phyloP scores from a whole-genome alignment of 345 rosid genomes.

The rapeseed (Brassica napus) region Da-Ae NC_063449.1:46852001-46852500 shows the following conservation, averaged over 20 bases:
- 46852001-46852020: not conserved
- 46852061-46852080: not conserved
- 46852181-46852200: constrained; percentile 94
- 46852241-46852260: constrained; percentile 80
- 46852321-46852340: constrained; percentile 84
- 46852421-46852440: constrained; percentile 69
- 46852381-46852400: constrained; percentile 92
- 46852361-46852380: constrained; percentile 69
- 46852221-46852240: constrained; percentile 92
- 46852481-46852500: constrained; percentile 82
- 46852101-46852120: constrained; percentile 93
- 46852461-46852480: constrained; percentile 90
- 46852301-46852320: constrained; percentile 81
- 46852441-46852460: constrained; percentile 68
- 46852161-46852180: constrained; percentile 88
- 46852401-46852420: constrained; percentile 93
- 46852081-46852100: constrained; percentile 40
- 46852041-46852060: not conserved
- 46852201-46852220: constrained; percentile 86
- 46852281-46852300: constrained; percentile 96
- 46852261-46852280: constrained; percentile 83
- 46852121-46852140: constrained; percentile 86
- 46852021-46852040: not conserved
- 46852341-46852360: constrained; percentile 82
- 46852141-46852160: constrained; percentile 97